These are phyloP conservation scores for Chrysopogon serrulatus DNA, from an alignment of 176 grass and related monocot genomes.

Conservation along the genomic window DNA sequence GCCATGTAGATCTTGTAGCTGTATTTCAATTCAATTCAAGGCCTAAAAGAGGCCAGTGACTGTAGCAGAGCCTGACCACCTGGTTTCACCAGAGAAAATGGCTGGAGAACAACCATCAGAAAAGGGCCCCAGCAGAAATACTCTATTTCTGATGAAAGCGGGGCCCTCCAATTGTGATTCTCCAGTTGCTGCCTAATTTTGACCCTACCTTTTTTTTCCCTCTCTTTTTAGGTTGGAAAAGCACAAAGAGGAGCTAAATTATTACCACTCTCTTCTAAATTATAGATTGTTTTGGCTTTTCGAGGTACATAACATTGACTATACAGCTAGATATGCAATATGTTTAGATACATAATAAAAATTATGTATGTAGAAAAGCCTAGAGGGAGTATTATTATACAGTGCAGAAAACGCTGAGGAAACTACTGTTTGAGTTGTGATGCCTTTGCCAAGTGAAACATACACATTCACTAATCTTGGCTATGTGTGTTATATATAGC, in stretches of 20 bases:
- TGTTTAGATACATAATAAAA: no score
- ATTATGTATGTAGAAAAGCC: no score
- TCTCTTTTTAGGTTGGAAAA: background rate
- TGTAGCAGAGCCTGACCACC: background rate
- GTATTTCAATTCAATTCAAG: background rate
- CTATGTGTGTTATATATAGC: background rate
- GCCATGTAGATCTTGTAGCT: background rate
- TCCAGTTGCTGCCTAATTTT: constrained; percentile 5
- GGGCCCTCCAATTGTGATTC: background rate
- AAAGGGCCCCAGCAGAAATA: background rate
- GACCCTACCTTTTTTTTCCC: background rate
- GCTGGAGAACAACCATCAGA: constrained; percentile 1
- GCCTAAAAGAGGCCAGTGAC: background rate
- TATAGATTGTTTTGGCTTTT: no score
- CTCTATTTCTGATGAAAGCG: background rate
- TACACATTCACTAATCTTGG: background rate
- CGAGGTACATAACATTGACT: no score
- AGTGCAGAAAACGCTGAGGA: background rate
- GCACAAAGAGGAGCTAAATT: background rate
- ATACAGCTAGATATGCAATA: no score
- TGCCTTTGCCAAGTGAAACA: constrained; percentile 1
- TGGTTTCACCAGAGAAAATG: background rate
- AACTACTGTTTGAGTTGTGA: background rate
- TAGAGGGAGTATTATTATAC: no score
- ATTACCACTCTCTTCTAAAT: no score